Evolutionary conservation across 2,329 filamentous ascomycete species (phyloP).

Genomic region (Knoxdaviesia capensis): DNA sequence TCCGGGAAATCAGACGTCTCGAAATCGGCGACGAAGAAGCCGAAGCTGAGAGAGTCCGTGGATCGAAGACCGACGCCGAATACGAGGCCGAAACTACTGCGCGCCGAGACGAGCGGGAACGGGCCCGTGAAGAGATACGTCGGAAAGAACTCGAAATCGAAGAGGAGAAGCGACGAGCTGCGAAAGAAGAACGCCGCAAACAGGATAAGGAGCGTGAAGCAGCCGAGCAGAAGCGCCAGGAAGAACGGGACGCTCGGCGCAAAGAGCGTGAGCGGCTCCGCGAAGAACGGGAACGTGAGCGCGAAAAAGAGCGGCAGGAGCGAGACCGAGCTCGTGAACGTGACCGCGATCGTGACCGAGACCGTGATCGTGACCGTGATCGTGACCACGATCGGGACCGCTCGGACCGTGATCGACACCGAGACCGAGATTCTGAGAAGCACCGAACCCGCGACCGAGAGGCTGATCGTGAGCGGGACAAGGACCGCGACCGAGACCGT

Average conservation of each 20-base stretch:
- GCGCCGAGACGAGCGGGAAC: constrained; percentile 39
- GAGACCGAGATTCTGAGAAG: constrained; percentile 10
- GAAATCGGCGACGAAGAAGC: constrained; percentile 54
- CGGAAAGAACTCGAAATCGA: constrained; percentile 38
- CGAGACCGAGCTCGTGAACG: constrained; percentile 10
- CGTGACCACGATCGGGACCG: constrained; percentile 2
- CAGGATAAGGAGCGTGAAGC: constrained; percentile 27
- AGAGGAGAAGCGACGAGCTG: constrained; percentile 38
- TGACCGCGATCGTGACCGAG: constrained; percentile 12
- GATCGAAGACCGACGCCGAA: constrained; percentile 53
- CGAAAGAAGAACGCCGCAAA: constrained; percentile 32
- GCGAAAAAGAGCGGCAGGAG: constrained; percentile 16
- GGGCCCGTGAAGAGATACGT: constrained; percentile 37
- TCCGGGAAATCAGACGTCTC: constrained; percentile 44
- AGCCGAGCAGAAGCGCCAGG: constrained; percentile 27
- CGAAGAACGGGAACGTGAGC: constrained; percentile 30
- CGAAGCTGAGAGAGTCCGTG: constrained; percentile 40
- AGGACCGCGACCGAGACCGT: constrained; percentile 9
- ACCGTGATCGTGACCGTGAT: constrained; percentile 10
- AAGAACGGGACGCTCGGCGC: constrained; percentile 28
- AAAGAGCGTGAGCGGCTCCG: constrained; percentile 30
- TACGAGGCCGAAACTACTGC: constrained; percentile 48
- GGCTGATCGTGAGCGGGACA: constrained; percentile 10
- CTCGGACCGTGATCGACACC: not conserved
- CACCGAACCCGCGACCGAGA: constrained; percentile 12